phyloP scores from a whole-genome alignment of 108 stramenopile genomes.

The Cyclotella atomus region DNA sequence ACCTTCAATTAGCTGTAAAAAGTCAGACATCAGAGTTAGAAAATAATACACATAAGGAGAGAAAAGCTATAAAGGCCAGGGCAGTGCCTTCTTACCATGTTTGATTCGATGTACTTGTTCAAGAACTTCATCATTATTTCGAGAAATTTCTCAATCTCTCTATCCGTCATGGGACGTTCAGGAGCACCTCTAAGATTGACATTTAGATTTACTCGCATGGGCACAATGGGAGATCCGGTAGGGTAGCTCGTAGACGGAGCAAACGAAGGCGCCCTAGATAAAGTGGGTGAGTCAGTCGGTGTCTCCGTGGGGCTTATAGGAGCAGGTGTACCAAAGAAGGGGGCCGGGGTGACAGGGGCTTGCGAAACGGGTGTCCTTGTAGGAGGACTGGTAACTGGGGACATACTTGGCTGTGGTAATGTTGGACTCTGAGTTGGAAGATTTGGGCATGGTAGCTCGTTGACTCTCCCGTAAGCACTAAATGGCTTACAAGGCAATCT shows the following conservation, averaged over 20 bases:
- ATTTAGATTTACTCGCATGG: slow-evolving; percentile 15
- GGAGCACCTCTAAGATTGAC: slow-evolving; percentile 17
- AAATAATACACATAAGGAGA: no score
- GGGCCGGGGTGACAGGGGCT: not conserved
- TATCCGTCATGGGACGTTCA: slow-evolving; percentile 11
- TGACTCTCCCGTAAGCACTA: slow-evolving; percentile 5
- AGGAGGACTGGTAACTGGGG: slow-evolving; percentile 7
- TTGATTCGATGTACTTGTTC: not conserved
- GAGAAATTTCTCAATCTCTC: slow-evolving; percentile 17
- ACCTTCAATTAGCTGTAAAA: no score
- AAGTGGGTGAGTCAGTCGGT: slow-evolving; percentile 13
- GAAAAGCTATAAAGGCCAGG: no score
- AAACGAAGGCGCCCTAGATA: not conserved
- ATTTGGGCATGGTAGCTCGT: slow-evolving; percentile 21
- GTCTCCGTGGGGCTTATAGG: slow-evolving; percentile 6
- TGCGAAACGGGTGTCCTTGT: slow-evolving; percentile 1
- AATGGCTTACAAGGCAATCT: slow-evolving; percentile 28
- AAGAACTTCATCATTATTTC: slow-evolving; percentile 6
- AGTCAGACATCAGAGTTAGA: no score
- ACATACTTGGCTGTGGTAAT: slow-evolving; percentile 1
- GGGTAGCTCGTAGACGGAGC: slow-evolving; percentile 15
- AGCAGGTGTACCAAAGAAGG: slow-evolving; percentile 3
- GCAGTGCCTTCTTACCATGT: slow-evolving; percentile 10
- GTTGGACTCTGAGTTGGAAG: slow-evolving; percentile 23
- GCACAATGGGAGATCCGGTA: slow-evolving; percentile 25